Conservation (phyloP, 2,329 filamentous ascomycete genomes). For the Fusarium pilosicola region DNA sequence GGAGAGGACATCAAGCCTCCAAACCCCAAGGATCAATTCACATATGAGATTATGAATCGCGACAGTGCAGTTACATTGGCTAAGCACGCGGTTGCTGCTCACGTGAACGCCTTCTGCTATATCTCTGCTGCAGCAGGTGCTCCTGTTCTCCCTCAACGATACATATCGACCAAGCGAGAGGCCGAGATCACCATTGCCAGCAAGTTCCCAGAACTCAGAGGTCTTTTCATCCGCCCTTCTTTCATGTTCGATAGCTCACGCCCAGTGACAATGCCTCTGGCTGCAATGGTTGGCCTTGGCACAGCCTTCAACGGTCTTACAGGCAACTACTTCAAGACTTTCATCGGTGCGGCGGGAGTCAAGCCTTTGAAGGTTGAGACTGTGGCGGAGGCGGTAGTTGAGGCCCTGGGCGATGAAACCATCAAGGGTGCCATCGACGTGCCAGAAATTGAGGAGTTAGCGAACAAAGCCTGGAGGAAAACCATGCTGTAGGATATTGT, state of each 20-base stretch:
- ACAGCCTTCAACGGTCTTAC: slow-evolving; percentile 81
- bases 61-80: slow-evolving; percentile 87
- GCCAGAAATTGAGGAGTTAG: slow-evolving; percentile 82
- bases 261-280: slow-evolving; percentile 84
- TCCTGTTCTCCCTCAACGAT: slow-evolving; percentile 83
- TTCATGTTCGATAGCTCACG: slow-evolving; percentile 91
- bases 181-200: slow-evolving; percentile 81
- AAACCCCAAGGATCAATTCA: slow-evolving; percentile 79
- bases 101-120: slow-evolving; percentile 80
- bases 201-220: slow-evolving; percentile 79
- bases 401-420: slow-evolving; percentile 79
- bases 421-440: slow-evolving; percentile 82
- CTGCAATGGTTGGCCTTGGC: slow-evolving; percentile 78
- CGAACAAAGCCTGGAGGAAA: slow-evolving; percentile 86
- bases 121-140: slow-evolving; percentile 89
- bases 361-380: slow-evolving; percentile 90
- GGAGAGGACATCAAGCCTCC: slow-evolving; percentile 71
- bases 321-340: slow-evolving; percentile 76
- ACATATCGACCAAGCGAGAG: slow-evolving; percentile 91
- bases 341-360: slow-evolving; percentile 84
- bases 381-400: slow-evolving; percentile 89
- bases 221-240: slow-evolving; percentile 83
- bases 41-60: slow-evolving; percentile 97
- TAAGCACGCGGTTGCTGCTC: slow-evolving; percentile 73
- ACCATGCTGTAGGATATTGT: slow-evolving; percentile 75